Base-by-base conservation (phyloP, 2,329 filamentous ascomycete species). In the Alternaria sp. region DNA sequence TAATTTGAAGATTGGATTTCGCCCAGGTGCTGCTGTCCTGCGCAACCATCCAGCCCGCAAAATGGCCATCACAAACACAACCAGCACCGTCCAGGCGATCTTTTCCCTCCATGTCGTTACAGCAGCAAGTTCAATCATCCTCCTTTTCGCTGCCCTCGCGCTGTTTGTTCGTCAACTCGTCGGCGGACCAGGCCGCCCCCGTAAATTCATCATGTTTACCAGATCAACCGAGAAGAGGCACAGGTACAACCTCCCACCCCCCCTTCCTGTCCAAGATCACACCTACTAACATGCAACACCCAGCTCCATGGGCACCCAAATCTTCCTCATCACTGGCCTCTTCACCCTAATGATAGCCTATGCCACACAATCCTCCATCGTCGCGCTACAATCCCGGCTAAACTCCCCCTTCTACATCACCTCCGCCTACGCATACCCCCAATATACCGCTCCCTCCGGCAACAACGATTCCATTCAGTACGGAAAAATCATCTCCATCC, bases 21-120 rank as follows among this genome's bases (percentile, higher is more conserved):
- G 37, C 10, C 8, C 28, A 40, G 26, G 14, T 13, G 44, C 13
- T 40, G 37, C 37, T 48, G 44, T 36, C 21, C 44, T 48, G 44
- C 21, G 23, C 44, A 24, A 3, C 44, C 31, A 36, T 24, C 44
- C 21, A 48, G 23, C 24, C 29, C 13, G 28, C 31, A 56, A 10
- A n/a, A 61, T 61, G 58, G 31, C 58, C 13, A 62, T 67, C 29
- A 61, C 63, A 24, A 60, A 56, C 36, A 54, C 65, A 7, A 59
- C 58, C 14, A 60, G 54, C 55, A 52, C 63, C 17, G 63, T 66
- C 5, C 55, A 67, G 45, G 63, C 52, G 23, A 67, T 67, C 40
- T 67, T 65, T 28, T 56, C 65, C 33, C 58, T 67, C 0, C 65
- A 65, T 48, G 53, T 62, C 42, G 52, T 61, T 40, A 67, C 64